Conservation (phyloP, 371 early-diverging fungal genomes). For the Apophysomyces sp. region DNA sequence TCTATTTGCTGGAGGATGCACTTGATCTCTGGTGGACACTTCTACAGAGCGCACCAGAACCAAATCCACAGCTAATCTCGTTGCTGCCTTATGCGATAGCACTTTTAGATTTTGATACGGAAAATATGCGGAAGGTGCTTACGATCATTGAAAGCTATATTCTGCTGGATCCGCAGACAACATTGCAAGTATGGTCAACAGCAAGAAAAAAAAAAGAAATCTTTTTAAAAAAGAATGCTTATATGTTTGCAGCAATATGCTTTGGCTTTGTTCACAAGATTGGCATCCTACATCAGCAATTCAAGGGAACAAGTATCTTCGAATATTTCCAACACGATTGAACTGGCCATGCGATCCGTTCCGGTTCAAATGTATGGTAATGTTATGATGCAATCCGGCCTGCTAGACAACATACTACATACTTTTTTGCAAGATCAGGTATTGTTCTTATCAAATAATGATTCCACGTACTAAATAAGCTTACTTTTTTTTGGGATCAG, state of each 20-base stretch:
- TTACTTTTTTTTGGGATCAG: too few relatives aligned
- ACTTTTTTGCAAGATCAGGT: conserved; percentile 60
- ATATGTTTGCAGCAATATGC: conserved; percentile 34
- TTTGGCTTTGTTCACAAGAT: conserved; percentile 44
- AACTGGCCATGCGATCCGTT: conserved; percentile 53
- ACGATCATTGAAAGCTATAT: conserved; percentile 81
- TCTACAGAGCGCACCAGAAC: conserved; percentile 61
- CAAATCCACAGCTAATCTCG: conserved; percentile 54
- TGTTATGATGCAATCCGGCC: conserved; percentile 49
- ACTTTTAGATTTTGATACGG: conserved; percentile 76
- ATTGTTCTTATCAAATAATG: conserved; percentile 8
- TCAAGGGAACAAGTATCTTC: conserved; percentile 62
- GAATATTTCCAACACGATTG: conserved; percentile 61
- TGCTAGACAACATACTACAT: conserved; percentile 51
- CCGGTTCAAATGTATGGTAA: conserved; percentile 54
- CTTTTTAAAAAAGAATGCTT: not conserved
- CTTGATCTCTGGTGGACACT: conserved; percentile 85
- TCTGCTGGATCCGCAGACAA: conserved; percentile 58
- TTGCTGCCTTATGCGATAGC: conserved; percentile 64
- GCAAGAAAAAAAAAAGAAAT: too few relatives aligned
- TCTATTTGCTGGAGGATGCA: conserved; percentile 87
- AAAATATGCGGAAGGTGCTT: conserved; percentile 70
- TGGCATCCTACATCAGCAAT: conserved; percentile 58
- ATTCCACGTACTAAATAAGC: too few relatives aligned
- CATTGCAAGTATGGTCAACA: conserved; percentile 41